Evolutionary conservation across 129 eudicot genomes (phyloP).

Genomic region (Ambrosia trifida): DNA sequence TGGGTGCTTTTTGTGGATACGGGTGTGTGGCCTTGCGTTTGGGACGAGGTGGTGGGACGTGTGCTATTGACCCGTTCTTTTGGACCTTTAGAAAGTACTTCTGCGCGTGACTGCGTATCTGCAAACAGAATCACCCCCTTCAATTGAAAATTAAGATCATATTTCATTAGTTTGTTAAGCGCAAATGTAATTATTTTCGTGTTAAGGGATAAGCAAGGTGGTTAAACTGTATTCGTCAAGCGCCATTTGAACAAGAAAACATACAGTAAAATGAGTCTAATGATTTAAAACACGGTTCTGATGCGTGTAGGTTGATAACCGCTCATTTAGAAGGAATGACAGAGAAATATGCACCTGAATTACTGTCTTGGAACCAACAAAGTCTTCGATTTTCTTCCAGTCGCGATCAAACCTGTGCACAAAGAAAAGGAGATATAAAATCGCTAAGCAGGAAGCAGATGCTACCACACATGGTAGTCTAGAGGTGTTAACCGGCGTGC

Average conservation of each 20-base stretch:
- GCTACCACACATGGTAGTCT: no score
- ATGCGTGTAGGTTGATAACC: no score
- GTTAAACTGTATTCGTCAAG: constrained; percentile 4
- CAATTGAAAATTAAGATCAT: constrained; percentile 6
- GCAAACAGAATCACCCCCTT: constrained; percentile 24
- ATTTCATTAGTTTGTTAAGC: constrained; percentile 16
- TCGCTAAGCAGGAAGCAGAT: neutral
- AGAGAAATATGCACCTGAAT: constrained; percentile 65
- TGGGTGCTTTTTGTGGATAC: constrained; percentile 93
- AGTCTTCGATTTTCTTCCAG: constrained; percentile 98
- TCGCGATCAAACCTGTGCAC: constrained; percentile 87
- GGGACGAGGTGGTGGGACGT: constrained; percentile 99
- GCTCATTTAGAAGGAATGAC: neutral
- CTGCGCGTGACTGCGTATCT: constrained; percentile 98
- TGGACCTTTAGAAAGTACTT: constrained; percentile 96
- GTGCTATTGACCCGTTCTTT: constrained; percentile 90
- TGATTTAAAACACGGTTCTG: no score
- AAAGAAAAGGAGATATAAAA: neutral
- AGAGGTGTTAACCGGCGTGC: no score
- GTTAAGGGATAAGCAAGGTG: neutral
- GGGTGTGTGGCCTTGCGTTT: constrained; percentile 98
- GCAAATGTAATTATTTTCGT: constrained; percentile 3
- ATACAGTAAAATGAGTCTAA: neutral
- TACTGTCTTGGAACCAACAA: constrained; percentile 94
- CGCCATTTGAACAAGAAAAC: neutral